Conservation (phyloP, 306 rosid species). For the Prunus mongolica region DNA sequence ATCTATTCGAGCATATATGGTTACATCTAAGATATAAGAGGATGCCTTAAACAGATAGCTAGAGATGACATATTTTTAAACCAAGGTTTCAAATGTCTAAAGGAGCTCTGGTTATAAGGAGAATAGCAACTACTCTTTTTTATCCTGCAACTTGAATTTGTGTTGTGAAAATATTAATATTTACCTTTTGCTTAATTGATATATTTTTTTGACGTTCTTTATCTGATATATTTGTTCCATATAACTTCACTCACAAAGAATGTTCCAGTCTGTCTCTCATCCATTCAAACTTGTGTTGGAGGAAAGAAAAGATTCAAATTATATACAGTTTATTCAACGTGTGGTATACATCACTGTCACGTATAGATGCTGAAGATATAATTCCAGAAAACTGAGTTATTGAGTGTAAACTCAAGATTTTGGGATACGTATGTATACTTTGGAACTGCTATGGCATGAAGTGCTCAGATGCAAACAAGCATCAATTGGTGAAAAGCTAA, state of each 20-base stretch:
- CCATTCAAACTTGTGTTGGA: too few relatives aligned
- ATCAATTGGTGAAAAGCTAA: not conserved
- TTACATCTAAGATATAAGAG: too few relatives aligned
- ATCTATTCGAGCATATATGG: too few relatives aligned
- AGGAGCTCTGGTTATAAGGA: not conserved
- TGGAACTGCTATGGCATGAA: not conserved
- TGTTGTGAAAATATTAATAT: not conserved
- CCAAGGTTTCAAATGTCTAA: not conserved
- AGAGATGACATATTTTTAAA: not conserved
- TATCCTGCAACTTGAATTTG: not conserved
- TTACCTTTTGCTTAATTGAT: not conserved
- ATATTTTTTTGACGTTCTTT: not conserved
- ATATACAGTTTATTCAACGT: not conserved
- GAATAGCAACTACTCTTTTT: not conserved
- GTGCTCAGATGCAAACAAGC: not conserved
- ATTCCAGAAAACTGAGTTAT: not conserved
- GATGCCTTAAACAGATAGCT: not conserved
- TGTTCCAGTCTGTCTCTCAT: too few relatives aligned
- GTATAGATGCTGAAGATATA: not conserved
- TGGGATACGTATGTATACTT: not conserved
- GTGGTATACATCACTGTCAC: not conserved
- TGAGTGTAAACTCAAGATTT: not conserved
- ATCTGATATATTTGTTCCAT: not conserved
- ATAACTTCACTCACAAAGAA: not conserved
- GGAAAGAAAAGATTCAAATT: too few relatives aligned